Percentiles rank a stretch among this genome's conserved stretches.
phyloP scores from a whole-genome alignment of 1,284 basidiomycete species.

The Ustilago vetiveriae region DNA sequence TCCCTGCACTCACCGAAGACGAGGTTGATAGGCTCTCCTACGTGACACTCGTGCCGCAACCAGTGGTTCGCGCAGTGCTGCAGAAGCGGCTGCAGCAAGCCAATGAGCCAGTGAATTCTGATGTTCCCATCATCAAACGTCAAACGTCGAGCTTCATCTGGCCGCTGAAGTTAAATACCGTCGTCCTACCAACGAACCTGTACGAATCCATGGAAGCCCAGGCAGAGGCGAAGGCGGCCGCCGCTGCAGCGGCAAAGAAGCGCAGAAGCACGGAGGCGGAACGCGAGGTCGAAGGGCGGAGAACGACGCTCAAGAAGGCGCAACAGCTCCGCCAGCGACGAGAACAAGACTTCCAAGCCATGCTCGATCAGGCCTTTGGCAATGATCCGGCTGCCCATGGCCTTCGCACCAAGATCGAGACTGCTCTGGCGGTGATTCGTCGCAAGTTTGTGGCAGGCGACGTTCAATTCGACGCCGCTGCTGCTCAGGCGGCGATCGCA shows the following conservation, averaged over 20 bases:
- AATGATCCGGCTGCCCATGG: constrained; percentile 14
- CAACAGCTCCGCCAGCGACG: constrained; percentile 34
- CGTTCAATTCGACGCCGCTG: constrained; percentile 18
- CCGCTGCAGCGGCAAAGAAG: background rate
- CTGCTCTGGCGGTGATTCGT: constrained; percentile 23
- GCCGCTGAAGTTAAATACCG: constrained; percentile 27
- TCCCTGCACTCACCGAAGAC: constrained; percentile 6
- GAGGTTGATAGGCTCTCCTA: constrained; percentile 33
- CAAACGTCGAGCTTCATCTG: constrained; percentile 22
- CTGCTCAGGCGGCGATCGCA: constrained; percentile 23
- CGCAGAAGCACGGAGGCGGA: constrained; percentile 10
- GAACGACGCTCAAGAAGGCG: constrained; percentile 36
- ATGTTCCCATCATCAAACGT: background rate
- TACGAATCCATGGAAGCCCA: background rate
- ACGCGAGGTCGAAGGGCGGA: constrained; percentile 30
- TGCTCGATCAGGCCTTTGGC: constrained; percentile 29
- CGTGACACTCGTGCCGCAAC: constrained; percentile 18
- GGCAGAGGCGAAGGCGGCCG: background rate
- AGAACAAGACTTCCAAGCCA: constrained; percentile 19
- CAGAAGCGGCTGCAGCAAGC: constrained; percentile 1
- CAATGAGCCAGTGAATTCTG: constrained; percentile 2
- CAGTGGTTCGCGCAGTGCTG: constrained; percentile 25
- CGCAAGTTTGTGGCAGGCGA: constrained; percentile 32
- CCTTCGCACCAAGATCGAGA: constrained; percentile 35
- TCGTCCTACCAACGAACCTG: constrained; percentile 19